Conservation (phyloP, 73 alveolate species). For the Blepharisma japonicum region DNA sequence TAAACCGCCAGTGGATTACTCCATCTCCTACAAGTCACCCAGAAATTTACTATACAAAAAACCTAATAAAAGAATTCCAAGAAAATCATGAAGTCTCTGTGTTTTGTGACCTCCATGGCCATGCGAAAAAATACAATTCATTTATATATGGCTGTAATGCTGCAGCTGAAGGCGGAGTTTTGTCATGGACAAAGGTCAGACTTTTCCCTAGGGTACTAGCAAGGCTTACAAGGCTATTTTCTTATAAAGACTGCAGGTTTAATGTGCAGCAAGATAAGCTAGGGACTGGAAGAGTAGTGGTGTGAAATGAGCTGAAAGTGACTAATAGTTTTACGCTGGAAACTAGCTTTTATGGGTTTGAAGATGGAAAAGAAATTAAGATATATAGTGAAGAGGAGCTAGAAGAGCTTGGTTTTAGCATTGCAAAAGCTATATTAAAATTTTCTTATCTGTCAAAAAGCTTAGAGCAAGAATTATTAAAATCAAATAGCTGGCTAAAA, state of each 20-base stretch:
- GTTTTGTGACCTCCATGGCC: slow-evolving; percentile 91
- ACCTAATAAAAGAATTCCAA: slow-evolving; percentile 51
- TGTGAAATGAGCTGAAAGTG: slow-evolving; percentile 56
- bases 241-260: slow-evolving; percentile 53
- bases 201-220: slow-evolving; percentile 53
- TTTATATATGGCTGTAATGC: slow-evolving; percentile 85
- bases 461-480: too few relatives aligned
- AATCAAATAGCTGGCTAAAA: too few relatives aligned
- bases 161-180: slow-evolving; percentile 60
- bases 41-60: slow-evolving; percentile 66
- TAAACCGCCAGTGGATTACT: slow-evolving; percentile 84
- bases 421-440: too few relatives aligned
- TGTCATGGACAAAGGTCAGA: slow-evolving; percentile 53
- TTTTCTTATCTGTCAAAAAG: too few relatives aligned
- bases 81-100: slow-evolving; percentile 66
- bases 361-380: slow-evolving; percentile 24
- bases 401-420: too few relatives aligned
- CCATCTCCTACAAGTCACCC: slow-evolving; percentile 83
- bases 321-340: slow-evolving; percentile 62
- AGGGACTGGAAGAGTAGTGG: slow-evolving; percentile 65
- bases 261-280: slow-evolving; percentile 47
- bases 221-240: slow-evolving; percentile 35
- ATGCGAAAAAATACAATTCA: slow-evolving; percentile 74
- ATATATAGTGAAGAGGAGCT: too few relatives aligned
- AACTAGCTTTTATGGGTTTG: slow-evolving; percentile 57